A percentile compares a stretch with the other conserved stretches of the same genome.
Evolutionary conservation across 345 rosid genomes (phyloP).

Genomic region (Heritiera littoralis): DNA sequence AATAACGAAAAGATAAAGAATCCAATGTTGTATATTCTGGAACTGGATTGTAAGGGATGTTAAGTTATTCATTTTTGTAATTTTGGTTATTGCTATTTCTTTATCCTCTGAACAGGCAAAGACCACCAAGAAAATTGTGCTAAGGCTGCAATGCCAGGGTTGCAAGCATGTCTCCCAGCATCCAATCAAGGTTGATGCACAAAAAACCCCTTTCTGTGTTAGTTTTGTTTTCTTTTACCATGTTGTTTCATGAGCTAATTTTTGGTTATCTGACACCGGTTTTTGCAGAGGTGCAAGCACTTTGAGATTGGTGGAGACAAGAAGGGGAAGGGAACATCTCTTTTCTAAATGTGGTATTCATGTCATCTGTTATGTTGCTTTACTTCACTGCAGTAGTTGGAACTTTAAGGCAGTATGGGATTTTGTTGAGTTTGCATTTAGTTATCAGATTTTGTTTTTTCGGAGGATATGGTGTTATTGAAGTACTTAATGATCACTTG

Average conservation of each 20-base stretch:
- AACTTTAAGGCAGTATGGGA: background rate
- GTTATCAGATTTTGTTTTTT: background rate
- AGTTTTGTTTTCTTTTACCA: background rate
- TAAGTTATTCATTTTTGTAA: background rate
- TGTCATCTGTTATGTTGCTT: constrained; percentile 6
- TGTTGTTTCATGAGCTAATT: background rate
- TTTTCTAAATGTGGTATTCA: constrained; percentile 39
- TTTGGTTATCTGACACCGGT: background rate
- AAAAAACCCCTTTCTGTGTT: background rate
- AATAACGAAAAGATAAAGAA: background rate
- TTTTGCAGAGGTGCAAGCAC: constrained; percentile 73
- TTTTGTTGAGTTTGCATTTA: background rate
- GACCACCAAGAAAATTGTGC: constrained; percentile 88
- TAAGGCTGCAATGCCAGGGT: constrained; percentile 85
- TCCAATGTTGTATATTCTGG: background rate
- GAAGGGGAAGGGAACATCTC: constrained; percentile 79
- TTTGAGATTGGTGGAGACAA: constrained; percentile 82
- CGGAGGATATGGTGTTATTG: background rate
- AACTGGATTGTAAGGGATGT: background rate
- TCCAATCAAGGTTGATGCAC: constrained; percentile 60
- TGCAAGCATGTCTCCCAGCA: constrained; percentile 90
- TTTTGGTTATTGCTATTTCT: background rate
- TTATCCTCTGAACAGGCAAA: constrained; percentile 49
- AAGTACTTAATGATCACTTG: no score
- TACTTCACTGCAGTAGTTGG: background rate